Conservation (phyloP, 495 filamentous ascomycete species). For the Jackrogersella minutella region DNA sequence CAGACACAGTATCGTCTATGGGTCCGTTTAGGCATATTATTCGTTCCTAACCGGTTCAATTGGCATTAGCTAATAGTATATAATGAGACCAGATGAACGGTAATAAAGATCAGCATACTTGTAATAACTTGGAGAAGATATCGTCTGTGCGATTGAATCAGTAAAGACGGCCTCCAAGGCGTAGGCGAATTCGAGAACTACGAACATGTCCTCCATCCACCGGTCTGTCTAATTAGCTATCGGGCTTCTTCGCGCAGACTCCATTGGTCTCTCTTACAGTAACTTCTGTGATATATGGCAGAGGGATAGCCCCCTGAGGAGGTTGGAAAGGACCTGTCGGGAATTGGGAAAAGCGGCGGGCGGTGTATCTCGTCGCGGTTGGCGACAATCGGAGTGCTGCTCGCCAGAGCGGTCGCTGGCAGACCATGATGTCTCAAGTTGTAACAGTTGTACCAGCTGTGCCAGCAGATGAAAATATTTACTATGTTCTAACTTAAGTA, state of each 20-base stretch:
- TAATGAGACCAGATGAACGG: too few species aligned
- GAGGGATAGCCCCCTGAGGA: constrained; percentile 67
- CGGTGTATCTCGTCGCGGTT: constrained; percentile 12
- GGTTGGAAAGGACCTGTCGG: constrained; percentile 39
- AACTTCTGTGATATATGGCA: constrained; percentile 80
- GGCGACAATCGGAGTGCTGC: constrained; percentile 38
- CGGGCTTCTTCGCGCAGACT: not conserved
- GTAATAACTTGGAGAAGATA: constrained; percentile 82
- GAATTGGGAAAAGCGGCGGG: constrained; percentile 52
- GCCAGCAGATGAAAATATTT: too few species aligned
- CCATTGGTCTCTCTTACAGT: constrained; percentile 66
- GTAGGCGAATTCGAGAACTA: constrained; percentile 39
- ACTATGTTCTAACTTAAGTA: too few species aligned
- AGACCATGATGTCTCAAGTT: constrained; percentile 42
- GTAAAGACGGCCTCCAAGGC: constrained; percentile 31
- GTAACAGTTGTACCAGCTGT: too few species aligned
- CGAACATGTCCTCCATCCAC: constrained; percentile 90
- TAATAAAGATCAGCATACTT: constrained; percentile 55
- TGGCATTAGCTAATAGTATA: constrained; percentile 16
- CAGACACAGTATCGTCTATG: constrained; percentile 87
- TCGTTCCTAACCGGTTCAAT: constrained; percentile 69
- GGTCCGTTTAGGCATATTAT: constrained; percentile 94
- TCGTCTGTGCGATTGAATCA: constrained; percentile 63
- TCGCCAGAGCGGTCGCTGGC: constrained; percentile 46
- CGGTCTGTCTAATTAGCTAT: constrained; percentile 69